These are phyloP conservation scores for Collybia nuda DNA, from an alignment of 768 basidiomycete genomes.

Conservation along the genomic window DNA sequence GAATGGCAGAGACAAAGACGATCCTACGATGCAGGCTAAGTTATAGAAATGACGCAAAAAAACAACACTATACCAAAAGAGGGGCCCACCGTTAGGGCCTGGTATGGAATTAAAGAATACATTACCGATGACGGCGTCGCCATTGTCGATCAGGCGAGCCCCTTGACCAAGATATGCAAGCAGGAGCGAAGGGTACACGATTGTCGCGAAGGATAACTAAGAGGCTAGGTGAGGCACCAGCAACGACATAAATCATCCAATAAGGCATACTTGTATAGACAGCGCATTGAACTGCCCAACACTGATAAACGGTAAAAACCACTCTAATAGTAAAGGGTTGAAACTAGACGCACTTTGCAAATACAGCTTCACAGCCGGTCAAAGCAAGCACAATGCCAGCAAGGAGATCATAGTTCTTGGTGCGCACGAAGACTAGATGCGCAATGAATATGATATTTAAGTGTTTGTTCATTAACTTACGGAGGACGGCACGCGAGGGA, in stretches of 20 bases:
- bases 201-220: slow-evolving; percentile 48
- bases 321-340: background rate
- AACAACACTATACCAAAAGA: slow-evolving; percentile 52
- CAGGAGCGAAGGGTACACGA: slow-evolving; percentile 60
- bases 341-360: slow-evolving; percentile 52
- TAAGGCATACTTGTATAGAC: slow-evolving; percentile 48
- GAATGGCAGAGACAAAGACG: slow-evolving; percentile 59
- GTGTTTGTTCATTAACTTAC: slow-evolving; percentile 30
- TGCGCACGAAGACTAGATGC: slow-evolving; percentile 61
- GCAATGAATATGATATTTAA: background rate
- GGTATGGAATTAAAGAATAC: slow-evolving; percentile 70
- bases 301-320: slow-evolving; percentile 25
- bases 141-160: slow-evolving; percentile 54
- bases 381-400: slow-evolving; percentile 63
- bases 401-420: slow-evolving; percentile 57
- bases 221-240: background rate
- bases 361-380: slow-evolving; percentile 71
- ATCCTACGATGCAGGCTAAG: slow-evolving; percentile 37
- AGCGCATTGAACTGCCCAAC: slow-evolving; percentile 66
- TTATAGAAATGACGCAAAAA: background rate
- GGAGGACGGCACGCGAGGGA: slow-evolving; percentile 62
- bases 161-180: slow-evolving; percentile 76
- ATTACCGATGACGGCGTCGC: slow-evolving; percentile 46
- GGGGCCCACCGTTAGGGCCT: slow-evolving; percentile 45
- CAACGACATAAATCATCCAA: background rate